Evolutionary conservation across 192 early-diverging fungal species (phyloP).

Genomic region (Jimgerdemannia flammicorona): DNA sequence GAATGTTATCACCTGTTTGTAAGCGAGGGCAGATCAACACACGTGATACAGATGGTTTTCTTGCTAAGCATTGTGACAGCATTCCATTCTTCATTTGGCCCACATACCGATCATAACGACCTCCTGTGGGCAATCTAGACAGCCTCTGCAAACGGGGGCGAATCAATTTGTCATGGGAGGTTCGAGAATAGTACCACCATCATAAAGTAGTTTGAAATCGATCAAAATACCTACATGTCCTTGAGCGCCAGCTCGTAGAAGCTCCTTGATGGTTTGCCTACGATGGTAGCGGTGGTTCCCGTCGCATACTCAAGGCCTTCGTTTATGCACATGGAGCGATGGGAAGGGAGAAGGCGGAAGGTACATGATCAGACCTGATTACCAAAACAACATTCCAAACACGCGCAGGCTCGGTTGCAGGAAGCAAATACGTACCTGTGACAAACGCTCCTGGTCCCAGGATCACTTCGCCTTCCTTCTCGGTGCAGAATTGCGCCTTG

Average conservation of each 20-base stretch:
- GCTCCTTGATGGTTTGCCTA: constrained; percentile 76
- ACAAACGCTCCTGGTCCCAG: constrained; percentile 92
- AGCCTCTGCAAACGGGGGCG: not conserved
- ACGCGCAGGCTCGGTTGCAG: not conserved
- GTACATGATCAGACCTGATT: not conserved
- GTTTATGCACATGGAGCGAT: not conserved
- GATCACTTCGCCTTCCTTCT: constrained; percentile 51
- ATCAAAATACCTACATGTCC: constrained; percentile 46
- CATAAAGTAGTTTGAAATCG: not conserved
- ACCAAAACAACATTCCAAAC: not conserved
- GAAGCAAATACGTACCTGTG: constrained; percentile 22
- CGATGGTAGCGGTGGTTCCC: constrained; percentile 56
- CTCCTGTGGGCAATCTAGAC: constrained; percentile 28
- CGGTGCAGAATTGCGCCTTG: constrained; percentile 76
- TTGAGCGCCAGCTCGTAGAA: constrained; percentile 79
- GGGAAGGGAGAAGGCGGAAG: not conserved
- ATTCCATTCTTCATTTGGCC: too few species aligned
- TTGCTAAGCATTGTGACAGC: too few species aligned
- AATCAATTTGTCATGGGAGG: not conserved
- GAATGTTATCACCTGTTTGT: constrained; percentile 59
- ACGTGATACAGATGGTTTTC: too few species aligned
- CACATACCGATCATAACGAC: constrained; percentile 75
- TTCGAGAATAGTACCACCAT: not conserved
- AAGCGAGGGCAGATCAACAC: too few species aligned
- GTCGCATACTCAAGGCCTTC: constrained; percentile 75